Evolutionary conservation across 2,329 filamentous ascomycete species (phyloP).

Genomic region (Nemania sp.): DNA sequence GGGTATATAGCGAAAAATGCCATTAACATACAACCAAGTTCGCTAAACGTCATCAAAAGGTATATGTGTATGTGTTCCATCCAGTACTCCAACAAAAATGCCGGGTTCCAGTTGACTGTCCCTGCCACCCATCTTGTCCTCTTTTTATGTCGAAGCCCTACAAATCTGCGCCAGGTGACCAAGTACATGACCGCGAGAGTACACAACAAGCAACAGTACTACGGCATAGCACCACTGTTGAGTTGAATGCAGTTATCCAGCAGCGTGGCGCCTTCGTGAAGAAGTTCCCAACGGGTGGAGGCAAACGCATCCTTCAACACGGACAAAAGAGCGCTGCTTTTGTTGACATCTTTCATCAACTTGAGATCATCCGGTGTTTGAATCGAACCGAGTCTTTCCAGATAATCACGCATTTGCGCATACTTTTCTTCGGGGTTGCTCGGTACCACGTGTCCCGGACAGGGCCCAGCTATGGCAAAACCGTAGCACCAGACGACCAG

Average conservation of each 20-base stretch:
- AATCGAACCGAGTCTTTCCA: slow-evolving; percentile 72
- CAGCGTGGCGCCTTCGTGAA: slow-evolving; percentile 82
- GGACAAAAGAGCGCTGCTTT: slow-evolving; percentile 78
- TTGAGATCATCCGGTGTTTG: slow-evolving; percentile 77
- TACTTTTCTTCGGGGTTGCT: slow-evolving; percentile 66
- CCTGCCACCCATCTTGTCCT: slow-evolving; percentile 10
- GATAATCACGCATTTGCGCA: slow-evolving; percentile 77
- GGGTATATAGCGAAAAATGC: slow-evolving; percentile 35
- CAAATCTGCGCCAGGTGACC: not conserved
- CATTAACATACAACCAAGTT: slow-evolving; percentile 27
- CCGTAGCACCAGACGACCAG: slow-evolving; percentile 96
- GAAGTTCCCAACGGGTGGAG: slow-evolving; percentile 85
- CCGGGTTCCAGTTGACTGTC: slow-evolving; percentile 11
- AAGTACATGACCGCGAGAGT: not conserved
- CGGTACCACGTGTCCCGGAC: slow-evolving; percentile 56
- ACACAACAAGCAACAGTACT: slow-evolving; percentile 2
- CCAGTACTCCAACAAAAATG: slow-evolving; percentile 24
- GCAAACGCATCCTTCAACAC: slow-evolving; percentile 81
- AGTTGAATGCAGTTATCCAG: slow-evolving; percentile 77
- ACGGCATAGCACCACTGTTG: slow-evolving; percentile 41
- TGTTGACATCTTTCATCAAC: slow-evolving; percentile 74
- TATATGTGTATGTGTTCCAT: slow-evolving; percentile 9
- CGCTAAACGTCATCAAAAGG: slow-evolving; percentile 13
- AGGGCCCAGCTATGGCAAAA: slow-evolving; percentile 82
- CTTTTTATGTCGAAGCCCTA: not conserved